Conservation (phyloP, 2,329 filamentous ascomycete species). For the Aureobasidium sp. region DNA sequence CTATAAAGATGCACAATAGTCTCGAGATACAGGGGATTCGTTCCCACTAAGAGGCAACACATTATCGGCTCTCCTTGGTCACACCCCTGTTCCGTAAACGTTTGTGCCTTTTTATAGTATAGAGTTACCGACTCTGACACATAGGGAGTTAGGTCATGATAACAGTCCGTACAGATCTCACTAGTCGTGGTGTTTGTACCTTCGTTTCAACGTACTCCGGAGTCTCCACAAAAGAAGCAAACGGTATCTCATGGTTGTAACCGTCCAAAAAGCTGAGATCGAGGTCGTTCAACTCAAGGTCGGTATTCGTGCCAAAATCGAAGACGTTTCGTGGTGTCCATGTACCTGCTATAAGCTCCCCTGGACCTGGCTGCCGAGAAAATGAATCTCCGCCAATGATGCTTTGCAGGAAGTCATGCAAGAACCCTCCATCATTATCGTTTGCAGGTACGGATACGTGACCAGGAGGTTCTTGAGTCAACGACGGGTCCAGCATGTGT, state of each 20-base stretch:
- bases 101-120: too few relatives aligned
- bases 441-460: constrained; percentile 1
- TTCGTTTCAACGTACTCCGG: too few relatives aligned
- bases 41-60: too few relatives aligned
- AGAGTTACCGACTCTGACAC: too few relatives aligned
- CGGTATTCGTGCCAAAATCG: constrained; percentile 37
- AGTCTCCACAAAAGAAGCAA: constrained; percentile 29
- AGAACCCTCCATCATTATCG: not conserved
- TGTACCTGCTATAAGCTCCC: constrained; percentile 22
- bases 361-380: not conserved
- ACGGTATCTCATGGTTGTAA: constrained; percentile 37
- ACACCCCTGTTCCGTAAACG: too few relatives aligned
- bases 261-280: constrained; percentile 38
- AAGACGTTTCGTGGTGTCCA: constrained; percentile 37
- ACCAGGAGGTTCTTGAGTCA: not conserved
- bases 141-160: too few relatives aligned
- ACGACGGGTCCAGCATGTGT: not conserved
- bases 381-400: constrained; percentile 11
- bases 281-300: constrained; percentile 37
- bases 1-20: too few relatives aligned
- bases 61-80: too few relatives aligned
- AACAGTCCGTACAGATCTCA: too few relatives aligned
- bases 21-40: too few relatives aligned
- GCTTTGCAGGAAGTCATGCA: constrained; percentile 14
- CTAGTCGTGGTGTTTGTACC: too few relatives aligned